A percentile compares a stretch with the other conserved stretches of the same genome.
phyloP scores from a whole-genome alignment of 2,329 filamentous ascomycete genomes.

The Pseudogymnoascus sp. region DNA sequence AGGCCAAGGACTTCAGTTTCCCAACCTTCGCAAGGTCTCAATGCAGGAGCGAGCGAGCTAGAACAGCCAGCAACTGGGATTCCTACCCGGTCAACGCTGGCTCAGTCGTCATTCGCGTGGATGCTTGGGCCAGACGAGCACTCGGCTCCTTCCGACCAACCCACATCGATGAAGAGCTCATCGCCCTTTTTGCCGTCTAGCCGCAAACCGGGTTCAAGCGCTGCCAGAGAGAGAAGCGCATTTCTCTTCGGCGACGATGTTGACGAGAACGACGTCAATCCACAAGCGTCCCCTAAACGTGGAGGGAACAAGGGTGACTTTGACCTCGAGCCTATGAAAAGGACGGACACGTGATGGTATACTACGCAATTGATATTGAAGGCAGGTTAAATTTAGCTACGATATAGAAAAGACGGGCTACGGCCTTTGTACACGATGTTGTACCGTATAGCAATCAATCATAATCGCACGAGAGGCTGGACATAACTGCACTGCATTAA shows the following conservation, averaged over 20 bases:
- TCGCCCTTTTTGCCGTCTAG: constrained; percentile 25
- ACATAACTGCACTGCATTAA: not conserved
- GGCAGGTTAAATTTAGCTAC: not conserved
- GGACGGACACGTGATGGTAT: not conserved
- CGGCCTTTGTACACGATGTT: not conserved
- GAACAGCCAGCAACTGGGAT: constrained; percentile 36
- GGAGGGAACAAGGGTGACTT: constrained; percentile 24
- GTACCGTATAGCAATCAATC: not conserved
- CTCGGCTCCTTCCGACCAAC: constrained; percentile 16
- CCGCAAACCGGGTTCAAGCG: constrained; percentile 21
- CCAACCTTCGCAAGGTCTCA: not conserved
- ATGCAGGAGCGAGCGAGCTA: not conserved
- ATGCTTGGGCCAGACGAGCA: constrained; percentile 53
- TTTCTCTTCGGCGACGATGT: constrained; percentile 30
- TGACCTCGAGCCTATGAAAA: constrained; percentile 23
- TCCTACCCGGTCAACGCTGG: constrained; percentile 57
- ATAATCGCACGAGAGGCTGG: not conserved
- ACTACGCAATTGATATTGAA: not conserved
- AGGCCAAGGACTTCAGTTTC: not conserved
- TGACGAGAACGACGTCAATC: constrained; percentile 16
- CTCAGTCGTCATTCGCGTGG: constrained; percentile 71
- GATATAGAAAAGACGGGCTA: not conserved
- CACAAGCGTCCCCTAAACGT: constrained; percentile 15
- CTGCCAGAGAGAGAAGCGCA: constrained; percentile 27
- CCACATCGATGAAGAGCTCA: constrained; percentile 23